phyloP scores from a whole-genome alignment of 2,329 filamentous ascomycete genomes.

The Colletotrichum tropicale region DNA sequence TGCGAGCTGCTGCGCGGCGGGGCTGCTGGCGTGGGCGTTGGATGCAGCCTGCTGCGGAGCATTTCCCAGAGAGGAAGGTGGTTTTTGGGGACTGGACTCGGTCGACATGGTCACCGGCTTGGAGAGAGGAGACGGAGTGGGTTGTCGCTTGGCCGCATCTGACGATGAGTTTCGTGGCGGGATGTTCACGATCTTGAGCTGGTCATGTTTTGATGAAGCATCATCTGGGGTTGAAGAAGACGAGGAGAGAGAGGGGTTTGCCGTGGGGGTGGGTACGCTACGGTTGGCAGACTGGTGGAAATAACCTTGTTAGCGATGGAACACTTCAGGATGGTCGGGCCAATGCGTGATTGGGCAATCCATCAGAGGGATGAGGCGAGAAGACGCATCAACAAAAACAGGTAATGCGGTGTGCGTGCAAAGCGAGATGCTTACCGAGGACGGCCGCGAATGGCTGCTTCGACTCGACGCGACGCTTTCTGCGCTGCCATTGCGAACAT shows the following conservation, averaged over 20 bases:
- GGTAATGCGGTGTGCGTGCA: conserved; percentile 1
- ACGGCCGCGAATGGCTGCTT: conserved; percentile 64
- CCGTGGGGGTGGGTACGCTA: conserved; percentile 56
- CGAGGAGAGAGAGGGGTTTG: conserved; percentile 59
- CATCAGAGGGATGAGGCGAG: conserved; percentile 17
- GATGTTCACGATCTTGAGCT: conserved; percentile 59
- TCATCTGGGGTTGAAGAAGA: conserved; percentile 48
- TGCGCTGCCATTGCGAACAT: conserved; percentile 61
- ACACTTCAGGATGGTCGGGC: conserved; percentile 29
- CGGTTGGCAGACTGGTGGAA: conserved; percentile 64
- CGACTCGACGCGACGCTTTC: conserved; percentile 67
- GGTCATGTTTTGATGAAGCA: conserved; percentile 53
- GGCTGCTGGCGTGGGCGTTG: conserved; percentile 55
- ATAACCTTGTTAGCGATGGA: conserved; percentile 52
- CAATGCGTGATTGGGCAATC: conserved; percentile 48
- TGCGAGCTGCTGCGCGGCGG: conserved; percentile 82
- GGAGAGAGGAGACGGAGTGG: conserved; percentile 75
- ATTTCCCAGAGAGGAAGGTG: conserved; percentile 35
- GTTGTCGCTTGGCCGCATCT: conserved; percentile 69
- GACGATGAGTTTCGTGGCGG: conserved; percentile 67
- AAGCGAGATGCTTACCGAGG: conserved; percentile 63
- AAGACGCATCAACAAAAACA: conserved; percentile 1
- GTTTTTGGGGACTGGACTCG: conserved; percentile 51
- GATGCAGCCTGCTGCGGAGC: conserved; percentile 35
- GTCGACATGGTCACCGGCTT: conserved; percentile 69